Evolutionary conservation across 139 green algal species (phyloP).

Genomic region (Volvox africanus): DNA sequence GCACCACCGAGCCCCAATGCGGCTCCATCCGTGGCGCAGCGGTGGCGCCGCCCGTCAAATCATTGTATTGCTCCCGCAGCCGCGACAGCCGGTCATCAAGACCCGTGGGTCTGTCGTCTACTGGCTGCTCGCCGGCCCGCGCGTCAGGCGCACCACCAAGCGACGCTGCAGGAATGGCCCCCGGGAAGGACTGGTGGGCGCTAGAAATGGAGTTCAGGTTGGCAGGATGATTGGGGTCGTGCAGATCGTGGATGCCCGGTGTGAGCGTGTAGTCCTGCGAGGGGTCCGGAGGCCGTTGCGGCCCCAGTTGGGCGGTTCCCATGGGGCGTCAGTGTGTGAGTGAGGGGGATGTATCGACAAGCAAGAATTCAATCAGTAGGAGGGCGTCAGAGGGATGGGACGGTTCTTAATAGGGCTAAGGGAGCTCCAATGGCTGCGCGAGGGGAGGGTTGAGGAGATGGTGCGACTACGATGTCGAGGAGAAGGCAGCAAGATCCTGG

Average conservation of each 20-base stretch:
- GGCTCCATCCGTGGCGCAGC: not conserved
- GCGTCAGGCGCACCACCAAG: not conserved
- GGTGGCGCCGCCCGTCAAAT: not conserved
- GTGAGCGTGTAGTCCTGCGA: constrained; percentile 41
- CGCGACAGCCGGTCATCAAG: not conserved
- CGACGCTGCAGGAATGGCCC: not conserved
- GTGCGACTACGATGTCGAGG: no score
- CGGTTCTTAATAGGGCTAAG: no score
- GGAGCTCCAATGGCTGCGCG: no score
- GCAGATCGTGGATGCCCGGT: not conserved
- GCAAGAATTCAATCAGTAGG: no score
- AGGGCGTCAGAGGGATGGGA: no score
- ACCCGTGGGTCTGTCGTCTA: constrained; percentile 28
- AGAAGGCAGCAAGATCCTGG: no score
- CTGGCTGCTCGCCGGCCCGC: not conserved
- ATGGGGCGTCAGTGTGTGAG: no score
- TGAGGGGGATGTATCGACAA: no score
- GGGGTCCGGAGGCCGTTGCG: no score
- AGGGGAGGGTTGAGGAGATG: no score
- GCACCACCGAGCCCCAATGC: not conserved
- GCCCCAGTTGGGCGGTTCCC: no score
- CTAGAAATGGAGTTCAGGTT: not conserved
- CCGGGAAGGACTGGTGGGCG: constrained; percentile 3
- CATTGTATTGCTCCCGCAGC: constrained; percentile 20
- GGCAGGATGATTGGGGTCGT: constrained; percentile 24